phyloP scores from a whole-genome alignment of 805 yeast genomes.

The Lipomyces starkeyi region DNA sequence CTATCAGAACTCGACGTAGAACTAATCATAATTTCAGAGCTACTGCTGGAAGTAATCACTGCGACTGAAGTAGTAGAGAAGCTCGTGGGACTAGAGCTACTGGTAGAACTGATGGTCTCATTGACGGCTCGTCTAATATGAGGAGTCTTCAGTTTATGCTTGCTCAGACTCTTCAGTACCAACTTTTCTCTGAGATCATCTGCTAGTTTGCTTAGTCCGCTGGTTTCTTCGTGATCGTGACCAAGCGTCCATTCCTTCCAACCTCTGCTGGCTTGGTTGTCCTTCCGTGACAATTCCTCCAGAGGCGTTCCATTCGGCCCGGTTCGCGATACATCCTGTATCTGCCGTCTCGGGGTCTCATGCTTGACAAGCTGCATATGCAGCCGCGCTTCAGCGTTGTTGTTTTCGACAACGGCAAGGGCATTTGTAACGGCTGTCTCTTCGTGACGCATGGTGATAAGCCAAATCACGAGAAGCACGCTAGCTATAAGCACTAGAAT shows the following conservation, averaged over 20 bases:
- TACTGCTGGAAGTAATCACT: neutral
- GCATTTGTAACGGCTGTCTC: neutral
- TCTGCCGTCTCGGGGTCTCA: neutral
- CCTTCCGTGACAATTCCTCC: neutral
- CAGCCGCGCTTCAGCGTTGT: neutral
- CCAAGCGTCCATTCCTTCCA: neutral
- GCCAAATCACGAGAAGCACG: neutral
- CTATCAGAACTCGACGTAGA: neutral
- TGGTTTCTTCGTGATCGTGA: neutral
- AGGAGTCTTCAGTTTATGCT: slow-evolving; percentile 8
- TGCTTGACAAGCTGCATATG: neutral
- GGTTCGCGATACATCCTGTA: neutral
- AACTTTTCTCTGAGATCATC: slow-evolving; percentile 2
- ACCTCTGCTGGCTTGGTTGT: neutral
- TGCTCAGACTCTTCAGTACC: slow-evolving; percentile 7
- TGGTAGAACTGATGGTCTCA: slow-evolving; percentile 14
- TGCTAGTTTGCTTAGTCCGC: neutral
- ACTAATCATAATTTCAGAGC: neutral
- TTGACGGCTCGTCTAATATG: slow-evolving; percentile 22
- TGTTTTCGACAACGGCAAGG: neutral
- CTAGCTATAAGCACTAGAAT: neutral
- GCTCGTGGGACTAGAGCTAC: neutral
- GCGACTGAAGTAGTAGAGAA: neutral
- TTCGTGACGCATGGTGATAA: neutral
- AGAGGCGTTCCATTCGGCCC: neutral